Evolutionary conservation across 139 green algal genomes (phyloP).

Genomic region (Chlamydomonas sp.): DNA sequence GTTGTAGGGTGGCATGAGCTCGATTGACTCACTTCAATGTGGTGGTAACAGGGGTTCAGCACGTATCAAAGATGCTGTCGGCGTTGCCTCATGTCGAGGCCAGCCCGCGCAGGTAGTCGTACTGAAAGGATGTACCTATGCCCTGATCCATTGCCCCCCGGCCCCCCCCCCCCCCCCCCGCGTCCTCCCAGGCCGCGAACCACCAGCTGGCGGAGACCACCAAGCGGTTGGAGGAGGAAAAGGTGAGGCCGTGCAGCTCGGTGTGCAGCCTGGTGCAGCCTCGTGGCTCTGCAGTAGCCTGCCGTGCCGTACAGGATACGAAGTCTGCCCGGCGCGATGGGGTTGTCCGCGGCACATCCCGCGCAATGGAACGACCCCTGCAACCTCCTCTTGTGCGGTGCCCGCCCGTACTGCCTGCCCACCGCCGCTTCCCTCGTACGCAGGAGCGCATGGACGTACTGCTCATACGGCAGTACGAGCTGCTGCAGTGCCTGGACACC

Average conservation of each 20-base stretch:
- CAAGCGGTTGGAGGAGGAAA: constrained; percentile 51
- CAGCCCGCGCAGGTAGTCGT: not conserved
- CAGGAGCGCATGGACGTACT: constrained; percentile 62
- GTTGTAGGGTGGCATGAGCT: no score
- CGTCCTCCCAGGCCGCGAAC: constrained; percentile 41
- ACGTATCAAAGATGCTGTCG: not conserved
- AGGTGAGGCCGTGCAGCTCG: constrained; percentile 5
- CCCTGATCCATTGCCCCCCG: not conserved
- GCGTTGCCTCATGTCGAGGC: not conserved
- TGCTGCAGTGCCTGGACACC: constrained; percentile 53
- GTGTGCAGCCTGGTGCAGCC: not conserved
- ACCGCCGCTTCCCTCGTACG: not conserved
- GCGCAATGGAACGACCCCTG: no score
- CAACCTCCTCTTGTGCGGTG: not conserved
- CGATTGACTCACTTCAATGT: no score
- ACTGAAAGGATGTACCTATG: not conserved
- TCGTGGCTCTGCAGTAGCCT: not conserved
- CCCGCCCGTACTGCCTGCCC: no score
- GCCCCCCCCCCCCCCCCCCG: not conserved
- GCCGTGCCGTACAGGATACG: no score
- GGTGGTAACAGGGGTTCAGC: no score
- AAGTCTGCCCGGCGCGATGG: no score
- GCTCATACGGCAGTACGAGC: constrained; percentile 65
- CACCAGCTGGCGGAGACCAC: constrained; percentile 54
- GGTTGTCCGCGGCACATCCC: no score